Evolutionary conservation across 140 eudicot genomes (phyloP), one percentile per base, ranked within the genome.

Genomic region (Ambrosia hybrid): DNA sequence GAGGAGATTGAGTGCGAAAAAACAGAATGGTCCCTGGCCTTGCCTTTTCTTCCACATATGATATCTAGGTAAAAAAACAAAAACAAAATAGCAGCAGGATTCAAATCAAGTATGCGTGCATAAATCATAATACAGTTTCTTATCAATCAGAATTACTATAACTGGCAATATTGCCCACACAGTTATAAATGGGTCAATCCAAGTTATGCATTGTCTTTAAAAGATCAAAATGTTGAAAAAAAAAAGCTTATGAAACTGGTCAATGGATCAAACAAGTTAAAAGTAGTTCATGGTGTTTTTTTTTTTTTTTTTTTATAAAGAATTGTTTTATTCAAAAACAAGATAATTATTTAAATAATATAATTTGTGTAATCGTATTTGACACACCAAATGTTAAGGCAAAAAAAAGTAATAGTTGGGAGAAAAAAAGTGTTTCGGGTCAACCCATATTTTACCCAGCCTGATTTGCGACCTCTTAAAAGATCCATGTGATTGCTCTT

Each of bases 1-100:
- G 64, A 45, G 99, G 99, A 33, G 97, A 93, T 84, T 93, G 99
- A 57, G 97, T 87, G 43, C 97, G 94, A 34, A 93, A 90, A 74
- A 90, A 80, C 46, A 80, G 15, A 55, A 81, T 30, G 49, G 94
- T 70, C 45, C 88, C 84, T 21, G 89, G 88, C 41, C 85, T 80
- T 71, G 79, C 75, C 73, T 76, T 84, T 67, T 76, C 76, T 77
- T 93, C 96, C 73, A 90, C 91, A 74, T 70, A 84, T 45, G 91
- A 70, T 67, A 84, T 77, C 99, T 93, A 73, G 12, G 11, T 37
- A 43, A 48, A 58, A 65, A 72, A n/a, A n/a, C n/a, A n/a, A n/a
- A n/a, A n/a, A n/a, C n/a, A n/a, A 73, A 55, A 39, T 10, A 37
- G 2, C 45, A 16, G n/a, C 21, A 59, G 43, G 12, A 71, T 64